These are phyloP conservation scores for Petunia axillaris DNA, from an alignment of 257 asterid genomes.

Conservation along the genomic window DNA sequence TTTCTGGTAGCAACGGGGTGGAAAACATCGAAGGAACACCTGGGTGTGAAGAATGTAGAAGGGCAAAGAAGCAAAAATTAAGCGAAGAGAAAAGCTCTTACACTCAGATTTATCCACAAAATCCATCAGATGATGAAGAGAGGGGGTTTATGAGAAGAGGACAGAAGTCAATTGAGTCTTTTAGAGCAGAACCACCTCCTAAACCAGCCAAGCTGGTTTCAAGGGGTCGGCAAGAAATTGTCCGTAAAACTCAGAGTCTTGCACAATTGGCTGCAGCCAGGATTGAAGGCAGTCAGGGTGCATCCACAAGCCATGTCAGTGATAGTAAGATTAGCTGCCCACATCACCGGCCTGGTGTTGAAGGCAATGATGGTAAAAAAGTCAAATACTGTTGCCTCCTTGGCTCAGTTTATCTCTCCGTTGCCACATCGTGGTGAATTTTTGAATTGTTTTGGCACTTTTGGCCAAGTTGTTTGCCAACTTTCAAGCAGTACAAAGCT, in stretches of 20 bases:
- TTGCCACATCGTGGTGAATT: no score
- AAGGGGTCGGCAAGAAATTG: conserved; percentile 89
- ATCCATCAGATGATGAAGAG: conserved; percentile 74
- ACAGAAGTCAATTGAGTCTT: conserved; percentile 63
- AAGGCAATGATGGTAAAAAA: no score
- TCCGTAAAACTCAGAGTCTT: conserved; percentile 91
- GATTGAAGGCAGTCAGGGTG: conserved; percentile 98
- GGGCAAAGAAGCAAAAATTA: conserved; percentile 76
- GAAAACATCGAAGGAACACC: conserved; percentile 73
- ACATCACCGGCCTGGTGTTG: conserved; percentile 67
- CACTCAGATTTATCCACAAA: conserved; percentile 43
- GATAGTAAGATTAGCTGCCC: conserved; percentile 81
- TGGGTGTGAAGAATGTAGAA: conserved; percentile 96
- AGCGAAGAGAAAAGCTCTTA: conserved; percentile 67
- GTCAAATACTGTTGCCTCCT: no score
- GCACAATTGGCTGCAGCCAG: conserved; percentile 96
- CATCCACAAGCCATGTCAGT: conserved; percentile 94
- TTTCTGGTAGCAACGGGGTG: conserved; percentile 44
- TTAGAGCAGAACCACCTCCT: conserved; percentile 79
- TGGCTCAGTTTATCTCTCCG: no score
- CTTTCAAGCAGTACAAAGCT: conserved; percentile 65
- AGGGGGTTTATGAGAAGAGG: conserved; percentile 90
- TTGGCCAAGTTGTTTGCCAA: conserved; percentile 64
- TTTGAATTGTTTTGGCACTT: no score
- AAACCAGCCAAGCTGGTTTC: conserved; percentile 82